Base-by-base conservation (phyloP, 805 yeast species). In the Ogataea siamensis region DNA sequence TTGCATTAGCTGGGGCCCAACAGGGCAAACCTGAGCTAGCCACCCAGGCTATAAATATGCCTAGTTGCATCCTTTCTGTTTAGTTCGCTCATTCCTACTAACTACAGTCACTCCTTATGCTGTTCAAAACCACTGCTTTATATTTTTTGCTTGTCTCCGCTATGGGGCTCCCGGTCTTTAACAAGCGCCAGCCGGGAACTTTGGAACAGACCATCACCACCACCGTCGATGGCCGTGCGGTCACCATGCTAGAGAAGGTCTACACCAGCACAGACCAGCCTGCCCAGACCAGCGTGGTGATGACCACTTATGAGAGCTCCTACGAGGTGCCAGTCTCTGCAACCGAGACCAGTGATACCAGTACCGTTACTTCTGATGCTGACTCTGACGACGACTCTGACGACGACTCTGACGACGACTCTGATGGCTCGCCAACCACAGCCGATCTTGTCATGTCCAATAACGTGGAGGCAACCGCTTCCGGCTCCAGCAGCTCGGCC, bases 231-330 rank as follows among this genome's bases (percentile, higher is more conserved):
- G 49, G 47, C 14, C 28, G 45, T 12, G 51, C 43, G 16, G 37
- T 38, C 27, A 54, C 58, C 18, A 32, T 50, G 40, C 28, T 52
- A 27, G 49, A 45, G 46, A 34, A 50, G 16, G 53, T 60, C 5
- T 51, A 54, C 37, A 61, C 66, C 34, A 57, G 63, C 7, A 49
- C 56, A 10, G 33, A 46, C n/a, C 47, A 40, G 7, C 40, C 53
- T 2, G 58, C 43, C 12, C 29, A 31, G 22, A 52, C 56, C 10
- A 38, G 34, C 13, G 57, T 53, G 9, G 38, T 55, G 16, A 39
- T 47, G 20, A 47, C 39, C 32, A 44, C 43, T 7, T 47, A 43
- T 34, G 38, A 32, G 5, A 38, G 52, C 4, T 43, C 56, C 5
- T 36, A 29, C n/a, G 43, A 33, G 22, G 21, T 35, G 15, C 24